A percentile compares a stretch with the other conserved stretches of the same genome.
Evolutionary conservation across 2,329 filamentous ascomycete genomes (phyloP).

Genomic region (Aspergillus sp.): DNA sequence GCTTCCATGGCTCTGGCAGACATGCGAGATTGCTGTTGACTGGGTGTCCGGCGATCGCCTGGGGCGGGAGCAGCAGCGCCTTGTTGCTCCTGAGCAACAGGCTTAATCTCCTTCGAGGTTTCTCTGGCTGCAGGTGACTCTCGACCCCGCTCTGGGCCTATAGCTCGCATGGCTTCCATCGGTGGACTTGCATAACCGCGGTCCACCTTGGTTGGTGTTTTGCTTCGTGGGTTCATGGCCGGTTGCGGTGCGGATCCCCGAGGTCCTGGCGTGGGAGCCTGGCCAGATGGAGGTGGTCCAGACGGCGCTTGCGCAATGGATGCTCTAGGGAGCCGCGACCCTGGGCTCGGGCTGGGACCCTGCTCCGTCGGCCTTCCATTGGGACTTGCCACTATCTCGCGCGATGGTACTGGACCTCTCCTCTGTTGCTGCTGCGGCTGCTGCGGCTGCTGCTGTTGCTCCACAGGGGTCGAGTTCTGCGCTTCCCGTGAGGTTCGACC

Average conservation of each 20-base stretch:
- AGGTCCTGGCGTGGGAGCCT: conserved; percentile 55
- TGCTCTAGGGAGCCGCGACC: conserved; percentile 55
- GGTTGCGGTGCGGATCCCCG: conserved; percentile 37
- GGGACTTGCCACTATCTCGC: conserved; percentile 37
- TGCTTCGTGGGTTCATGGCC: conserved; percentile 35
- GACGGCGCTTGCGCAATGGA: conserved; percentile 54
- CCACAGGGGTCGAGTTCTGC: conserved; percentile 31
- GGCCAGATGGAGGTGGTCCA: conserved; percentile 59
- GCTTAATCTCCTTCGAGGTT: conserved; percentile 30
- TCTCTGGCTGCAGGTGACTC: conserved; percentile 42
- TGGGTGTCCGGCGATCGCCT: conserved; percentile 61
- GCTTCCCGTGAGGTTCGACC: conserved; percentile 40
- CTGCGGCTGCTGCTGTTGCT: conserved; percentile 1
- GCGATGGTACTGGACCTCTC: conserved; percentile 34
- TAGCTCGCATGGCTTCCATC: conserved; percentile 36
- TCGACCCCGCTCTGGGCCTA: conserved; percentile 42
- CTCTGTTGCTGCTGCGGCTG: conserved; percentile 10
- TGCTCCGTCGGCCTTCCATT: conserved; percentile 21
- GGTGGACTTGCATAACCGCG: conserved; percentile 38
- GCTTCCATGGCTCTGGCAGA: conserved; percentile 43
- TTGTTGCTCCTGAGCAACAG: conserved; percentile 36
- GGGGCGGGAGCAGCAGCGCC: conserved; percentile 40
- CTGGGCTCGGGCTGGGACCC: conserved; percentile 31
- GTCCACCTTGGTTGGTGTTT: conserved; percentile 46
- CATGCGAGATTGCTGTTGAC: conserved; percentile 41